A percentile compares a stretch with the other conserved stretches of the same genome.
Conservation (phyloP, 2,329 filamentous ascomycete species). For the Lecanicillium sp. region DNA sequence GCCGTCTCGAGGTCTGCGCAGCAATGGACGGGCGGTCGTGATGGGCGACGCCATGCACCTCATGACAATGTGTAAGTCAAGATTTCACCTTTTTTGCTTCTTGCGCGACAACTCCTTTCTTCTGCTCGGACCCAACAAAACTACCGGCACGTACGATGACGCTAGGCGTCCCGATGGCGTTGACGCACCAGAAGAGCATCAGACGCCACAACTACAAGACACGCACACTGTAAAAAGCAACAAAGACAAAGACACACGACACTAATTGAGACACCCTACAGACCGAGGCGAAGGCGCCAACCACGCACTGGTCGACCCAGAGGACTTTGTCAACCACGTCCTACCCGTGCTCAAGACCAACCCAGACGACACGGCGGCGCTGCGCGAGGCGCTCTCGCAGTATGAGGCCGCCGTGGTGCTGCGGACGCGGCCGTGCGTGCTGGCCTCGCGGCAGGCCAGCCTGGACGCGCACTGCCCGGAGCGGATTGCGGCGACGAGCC, state of each 20-base stretch:
- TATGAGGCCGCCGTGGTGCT: slow-evolving; percentile 38
- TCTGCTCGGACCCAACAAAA: background rate
- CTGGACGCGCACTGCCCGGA: slow-evolving; percentile 46
- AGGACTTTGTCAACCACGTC: slow-evolving; percentile 31
- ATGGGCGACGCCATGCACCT: slow-evolving; percentile 49
- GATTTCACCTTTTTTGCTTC: background rate
- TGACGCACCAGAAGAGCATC: too few relatives aligned
- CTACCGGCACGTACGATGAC: too few relatives aligned
- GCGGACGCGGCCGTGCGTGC: slow-evolving; percentile 36
- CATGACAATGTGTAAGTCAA: slow-evolving; percentile 52
- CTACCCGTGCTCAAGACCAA: slow-evolving; percentile 10
- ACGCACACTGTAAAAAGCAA: too few relatives aligned
- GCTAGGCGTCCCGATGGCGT: too few relatives aligned
- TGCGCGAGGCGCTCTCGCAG: slow-evolving; percentile 22
- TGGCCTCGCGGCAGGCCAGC: slow-evolving; percentile 44
- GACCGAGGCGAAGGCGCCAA: slow-evolving; percentile 52
- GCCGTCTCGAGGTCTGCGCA: slow-evolving; percentile 27
- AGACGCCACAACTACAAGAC: too few relatives aligned
- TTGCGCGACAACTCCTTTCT: background rate
- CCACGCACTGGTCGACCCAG: slow-evolving; percentile 45
- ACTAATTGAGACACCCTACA: slow-evolving; percentile 18
- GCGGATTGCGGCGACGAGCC: slow-evolving; percentile 27
- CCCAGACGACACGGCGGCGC: background rate
- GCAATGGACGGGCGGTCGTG: slow-evolving; percentile 33
- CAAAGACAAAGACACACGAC: background rate